These are phyloP conservation scores for Astrocystis sublimbata DNA, from an alignment of 495 filamentous ascomycete species.

Conservation along the genomic window DNA sequence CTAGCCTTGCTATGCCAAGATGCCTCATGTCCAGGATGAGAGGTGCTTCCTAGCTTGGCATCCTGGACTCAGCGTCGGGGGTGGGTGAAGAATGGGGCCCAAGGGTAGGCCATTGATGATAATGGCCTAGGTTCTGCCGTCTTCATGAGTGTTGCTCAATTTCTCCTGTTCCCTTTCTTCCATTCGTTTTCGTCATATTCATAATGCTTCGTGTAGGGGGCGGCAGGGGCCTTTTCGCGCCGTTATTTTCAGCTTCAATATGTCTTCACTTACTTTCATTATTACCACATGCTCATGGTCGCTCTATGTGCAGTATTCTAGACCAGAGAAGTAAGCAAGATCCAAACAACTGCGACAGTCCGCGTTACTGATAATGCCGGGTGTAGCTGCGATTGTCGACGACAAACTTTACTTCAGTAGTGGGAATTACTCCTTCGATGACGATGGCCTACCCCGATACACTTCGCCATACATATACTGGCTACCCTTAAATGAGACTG, in stretches of 20 bases:
- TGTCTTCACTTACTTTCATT: not conserved
- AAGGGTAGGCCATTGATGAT: not conserved
- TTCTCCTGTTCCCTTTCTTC: not conserved
- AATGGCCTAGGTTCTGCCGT: not conserved
- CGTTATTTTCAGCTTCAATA: not conserved
- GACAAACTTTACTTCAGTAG: conserved; percentile 21
- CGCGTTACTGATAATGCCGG: not conserved
- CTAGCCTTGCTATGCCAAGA: not conserved
- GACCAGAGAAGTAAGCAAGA: conserved; percentile 2
- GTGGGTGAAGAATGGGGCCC: not conserved
- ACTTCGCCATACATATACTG: conserved; percentile 15
- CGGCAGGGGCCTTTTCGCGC: not conserved
- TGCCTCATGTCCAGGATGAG: not conserved
- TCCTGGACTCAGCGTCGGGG: not conserved
- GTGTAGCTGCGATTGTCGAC: conserved; percentile 20
- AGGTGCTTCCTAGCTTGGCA: not conserved
- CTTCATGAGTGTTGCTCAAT: not conserved
- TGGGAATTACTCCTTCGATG: conserved; percentile 22
- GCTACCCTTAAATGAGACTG: conserved; percentile 12
- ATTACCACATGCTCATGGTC: not conserved
- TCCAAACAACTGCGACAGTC: not conserved
- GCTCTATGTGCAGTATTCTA: conserved; percentile 1
- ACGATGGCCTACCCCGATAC: conserved; percentile 9
- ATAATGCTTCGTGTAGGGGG: not conserved
- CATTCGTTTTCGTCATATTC: not conserved